Percentiles rank a stretch among this genome's conserved stretches.
These are phyloP conservation scores for Schizonepeta tenuifolia DNA, from an alignment of 257 asterid species.

Conservation along the genomic window DNA sequence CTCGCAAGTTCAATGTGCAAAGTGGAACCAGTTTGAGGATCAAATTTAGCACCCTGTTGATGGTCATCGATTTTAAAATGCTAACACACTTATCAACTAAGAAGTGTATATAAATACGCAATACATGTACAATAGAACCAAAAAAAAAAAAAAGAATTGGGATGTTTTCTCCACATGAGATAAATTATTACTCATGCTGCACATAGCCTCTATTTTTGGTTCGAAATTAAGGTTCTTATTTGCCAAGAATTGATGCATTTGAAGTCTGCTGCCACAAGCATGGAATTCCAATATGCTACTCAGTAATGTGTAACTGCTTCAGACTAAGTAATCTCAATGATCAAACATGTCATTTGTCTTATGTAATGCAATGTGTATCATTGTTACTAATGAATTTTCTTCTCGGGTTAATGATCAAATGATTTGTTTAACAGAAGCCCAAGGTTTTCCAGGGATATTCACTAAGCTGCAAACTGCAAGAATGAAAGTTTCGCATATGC, in stretches of 20 bases:
- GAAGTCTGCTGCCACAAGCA: neutral
- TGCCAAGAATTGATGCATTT: neutral
- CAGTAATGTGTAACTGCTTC: neutral
- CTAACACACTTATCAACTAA: slow-evolving; percentile 16
- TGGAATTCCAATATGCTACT: neutral
- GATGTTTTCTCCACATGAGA: neutral
- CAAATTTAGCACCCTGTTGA: slow-evolving; percentile 81
- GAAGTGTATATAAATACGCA: neutral
- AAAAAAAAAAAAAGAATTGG: neutral
- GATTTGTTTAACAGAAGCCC: neutral
- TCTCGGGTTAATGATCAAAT: neutral
- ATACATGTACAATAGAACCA: slow-evolving; percentile 2
- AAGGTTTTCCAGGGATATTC: neutral
- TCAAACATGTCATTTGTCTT: neutral
- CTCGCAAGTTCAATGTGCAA: slow-evolving; percentile 97
- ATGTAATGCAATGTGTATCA: neutral
- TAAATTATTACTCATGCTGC: neutral
- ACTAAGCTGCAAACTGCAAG: neutral
- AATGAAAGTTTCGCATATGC: neutral
- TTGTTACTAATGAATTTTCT: too few relatives aligned
- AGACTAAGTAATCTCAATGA: neutral
- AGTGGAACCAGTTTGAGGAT: slow-evolving; percentile 89
- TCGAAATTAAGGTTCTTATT: neutral
- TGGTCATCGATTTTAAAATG: slow-evolving; percentile 4
- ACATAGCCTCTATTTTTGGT: neutral